A percentile compares a stretch with the other conserved stretches of the same genome.
phyloP scores from a whole-genome alignment of 495 filamentous ascomycete species.

The Cercophora sp. region DNA sequence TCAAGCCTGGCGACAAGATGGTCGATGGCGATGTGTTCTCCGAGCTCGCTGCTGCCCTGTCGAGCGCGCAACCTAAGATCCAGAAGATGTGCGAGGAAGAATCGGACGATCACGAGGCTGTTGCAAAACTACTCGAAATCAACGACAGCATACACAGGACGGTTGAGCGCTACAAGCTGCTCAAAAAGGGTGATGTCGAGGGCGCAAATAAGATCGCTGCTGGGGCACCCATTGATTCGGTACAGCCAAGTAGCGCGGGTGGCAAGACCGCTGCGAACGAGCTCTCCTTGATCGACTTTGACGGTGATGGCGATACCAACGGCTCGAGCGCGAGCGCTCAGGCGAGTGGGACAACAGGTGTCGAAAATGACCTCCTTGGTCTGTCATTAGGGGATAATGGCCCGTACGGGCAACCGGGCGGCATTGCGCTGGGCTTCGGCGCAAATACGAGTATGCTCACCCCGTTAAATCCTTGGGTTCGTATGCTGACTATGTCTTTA shows the following conservation, averaged over 20 bases:
- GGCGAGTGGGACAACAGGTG: slow-evolving; percentile 24
- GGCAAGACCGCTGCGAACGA: slow-evolving; percentile 76
- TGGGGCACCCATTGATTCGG: slow-evolving; percentile 60
- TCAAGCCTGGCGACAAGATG: slow-evolving; percentile 76
- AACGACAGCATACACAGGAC: slow-evolving; percentile 98
- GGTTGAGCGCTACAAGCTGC: slow-evolving; percentile 86
- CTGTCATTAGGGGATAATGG: slow-evolving; percentile 46
- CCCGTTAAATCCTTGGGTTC: background rate
- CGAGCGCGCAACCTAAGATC: slow-evolving; percentile 95
- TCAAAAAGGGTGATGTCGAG: slow-evolving; percentile 90
- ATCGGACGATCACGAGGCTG: slow-evolving; percentile 91
- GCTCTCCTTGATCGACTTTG: slow-evolving; percentile 90
- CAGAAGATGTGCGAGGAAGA: slow-evolving; percentile 99
- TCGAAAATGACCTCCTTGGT: slow-evolving; percentile 54
- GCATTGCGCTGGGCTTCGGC: slow-evolving; percentile 81
- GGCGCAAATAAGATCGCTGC: slow-evolving; percentile 79
- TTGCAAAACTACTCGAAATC: slow-evolving; percentile 91
- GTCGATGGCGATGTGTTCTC: slow-evolving; percentile 91
- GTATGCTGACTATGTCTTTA: slow-evolving; percentile 20
- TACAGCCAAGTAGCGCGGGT: slow-evolving; percentile 50
- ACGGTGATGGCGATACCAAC: slow-evolving; percentile 61
- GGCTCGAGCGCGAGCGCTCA: slow-evolving; percentile 33
- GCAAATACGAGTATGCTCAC: slow-evolving; percentile 55
- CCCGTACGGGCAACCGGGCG: slow-evolving; percentile 65
- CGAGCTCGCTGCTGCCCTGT: slow-evolving; percentile 87